Evolutionary conservation across 768 basidiomycete species (phyloP).

Genomic region (Pleurotus tuoliensis): DNA sequence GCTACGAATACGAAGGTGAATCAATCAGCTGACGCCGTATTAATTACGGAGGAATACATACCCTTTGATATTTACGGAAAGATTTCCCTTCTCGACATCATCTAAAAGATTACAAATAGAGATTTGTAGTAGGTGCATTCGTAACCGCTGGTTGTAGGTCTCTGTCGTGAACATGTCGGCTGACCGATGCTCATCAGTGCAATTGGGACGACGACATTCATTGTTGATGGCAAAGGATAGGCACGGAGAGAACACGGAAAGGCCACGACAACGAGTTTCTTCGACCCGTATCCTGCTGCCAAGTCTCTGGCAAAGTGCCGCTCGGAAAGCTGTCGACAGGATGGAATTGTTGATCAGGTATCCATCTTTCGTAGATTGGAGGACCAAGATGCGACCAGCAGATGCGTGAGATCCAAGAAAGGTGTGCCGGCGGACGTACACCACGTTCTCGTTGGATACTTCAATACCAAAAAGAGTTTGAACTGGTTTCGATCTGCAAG

Average conservation of each 20-base stretch:
- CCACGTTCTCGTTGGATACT: constrained; percentile 25
- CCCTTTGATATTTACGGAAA: too few relatives aligned
- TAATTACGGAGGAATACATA: too few relatives aligned
- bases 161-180: constrained; percentile 15
- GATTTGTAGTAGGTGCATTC: constrained; percentile 46
- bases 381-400: neutral
- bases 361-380: constrained; percentile 1
- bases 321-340: constrained; percentile 20
- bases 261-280: constrained; percentile 25
- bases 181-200: constrained; percentile 33
- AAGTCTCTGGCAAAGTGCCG: constrained; percentile 23
- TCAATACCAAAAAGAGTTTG: too few relatives aligned
- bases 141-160: constrained; percentile 39
- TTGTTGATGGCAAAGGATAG: constrained; percentile 26
- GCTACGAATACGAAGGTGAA: too few relatives aligned
- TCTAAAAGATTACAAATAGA: constrained; percentile 35
- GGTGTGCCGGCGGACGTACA: constrained; percentile 21
- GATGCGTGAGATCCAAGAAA: constrained; percentile 15
- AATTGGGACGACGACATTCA: constrained; percentile 27
- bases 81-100: too few relatives aligned
- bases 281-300: constrained; percentile 24
- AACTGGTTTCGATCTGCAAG: too few relatives aligned
- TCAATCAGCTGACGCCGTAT: too few relatives aligned
- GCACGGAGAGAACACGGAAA: constrained; percentile 35
- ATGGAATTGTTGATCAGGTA: constrained; percentile 14